Conservation (phyloP, 2,329 filamentous ascomycete genomes). For the Orbilia brochopaga region DNA sequence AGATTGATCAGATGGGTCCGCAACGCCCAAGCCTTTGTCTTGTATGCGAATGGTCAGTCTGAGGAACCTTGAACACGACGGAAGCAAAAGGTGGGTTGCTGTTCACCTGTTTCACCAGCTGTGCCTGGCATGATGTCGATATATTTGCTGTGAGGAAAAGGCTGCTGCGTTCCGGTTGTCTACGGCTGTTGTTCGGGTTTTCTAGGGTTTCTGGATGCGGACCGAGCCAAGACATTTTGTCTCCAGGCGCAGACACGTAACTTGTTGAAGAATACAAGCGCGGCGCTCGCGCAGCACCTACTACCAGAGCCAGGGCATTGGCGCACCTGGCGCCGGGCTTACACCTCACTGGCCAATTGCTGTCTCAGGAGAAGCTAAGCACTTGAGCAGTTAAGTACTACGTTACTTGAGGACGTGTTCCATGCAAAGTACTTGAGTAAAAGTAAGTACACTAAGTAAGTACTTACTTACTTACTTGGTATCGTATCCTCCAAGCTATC, state of each 20-base stretch:
- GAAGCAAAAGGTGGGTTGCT: neutral
- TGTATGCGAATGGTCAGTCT: neutral
- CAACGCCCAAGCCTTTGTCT: neutral
- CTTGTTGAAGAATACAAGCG: too few species aligned
- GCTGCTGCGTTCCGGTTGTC: neutral
- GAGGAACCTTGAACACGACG: neutral
- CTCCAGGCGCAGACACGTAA: neutral
- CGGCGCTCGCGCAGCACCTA: too few species aligned
- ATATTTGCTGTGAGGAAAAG: neutral
- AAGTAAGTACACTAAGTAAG: too few species aligned
- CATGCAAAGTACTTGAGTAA: too few species aligned
- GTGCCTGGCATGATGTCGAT: slow-evolving; percentile 12
- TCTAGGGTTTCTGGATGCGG: neutral
- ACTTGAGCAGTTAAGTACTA: too few species aligned
- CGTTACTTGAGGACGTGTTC: too few species aligned
- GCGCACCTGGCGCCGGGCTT: slow-evolving; percentile 48
- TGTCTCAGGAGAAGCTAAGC: too few species aligned
- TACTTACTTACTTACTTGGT: too few species aligned
- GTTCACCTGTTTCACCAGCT: slow-evolving; percentile 6
- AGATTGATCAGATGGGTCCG: slow-evolving; percentile 3
- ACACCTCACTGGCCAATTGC: slow-evolving; percentile 62
- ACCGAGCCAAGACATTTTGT: neutral
- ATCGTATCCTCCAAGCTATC: too few species aligned
- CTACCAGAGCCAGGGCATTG: too few species aligned
- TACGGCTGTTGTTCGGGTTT: neutral